Conservation (phyloP, 2,329 filamentous ascomycete genomes). For the Clarireedia hainanense region DNA sequence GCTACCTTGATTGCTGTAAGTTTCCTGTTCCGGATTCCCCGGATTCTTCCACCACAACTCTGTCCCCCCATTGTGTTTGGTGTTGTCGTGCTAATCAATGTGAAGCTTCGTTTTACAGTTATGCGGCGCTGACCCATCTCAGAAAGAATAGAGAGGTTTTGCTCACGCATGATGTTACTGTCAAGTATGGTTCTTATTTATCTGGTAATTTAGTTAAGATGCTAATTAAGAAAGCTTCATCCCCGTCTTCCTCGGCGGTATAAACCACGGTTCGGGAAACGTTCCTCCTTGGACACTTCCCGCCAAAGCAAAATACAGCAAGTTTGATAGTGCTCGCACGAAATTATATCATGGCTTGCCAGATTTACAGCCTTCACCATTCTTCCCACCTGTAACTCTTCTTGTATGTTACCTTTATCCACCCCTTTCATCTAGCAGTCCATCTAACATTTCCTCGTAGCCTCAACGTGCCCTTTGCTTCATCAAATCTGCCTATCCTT, state of each 20-base stretch:
- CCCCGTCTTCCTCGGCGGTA: conserved; percentile 63
- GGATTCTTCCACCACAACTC: neutral
- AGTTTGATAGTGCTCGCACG: conserved; percentile 41
- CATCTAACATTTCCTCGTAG: conserved; percentile 28
- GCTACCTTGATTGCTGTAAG: conserved; percentile 60
- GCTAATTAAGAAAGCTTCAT: conserved; percentile 44
- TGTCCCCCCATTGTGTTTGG: neutral
- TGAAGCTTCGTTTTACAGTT: conserved; percentile 58
- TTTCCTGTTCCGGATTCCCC: neutral
- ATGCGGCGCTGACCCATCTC: conserved; percentile 49
- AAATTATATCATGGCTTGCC: conserved; percentile 41
- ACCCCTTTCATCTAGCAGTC: conserved; percentile 17
- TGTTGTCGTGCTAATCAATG: neutral
- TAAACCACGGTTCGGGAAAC: conserved; percentile 55
- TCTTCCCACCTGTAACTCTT: conserved; percentile 48
- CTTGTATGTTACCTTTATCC: conserved; percentile 34
- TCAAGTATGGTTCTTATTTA: conserved; percentile 49
- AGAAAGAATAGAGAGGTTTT: conserved; percentile 47
- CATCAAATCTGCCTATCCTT: conserved; percentile 51
- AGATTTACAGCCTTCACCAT: conserved; percentile 35
- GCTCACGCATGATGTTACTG: conserved; percentile 48
- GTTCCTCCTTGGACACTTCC: conserved; percentile 65
- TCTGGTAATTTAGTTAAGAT: neutral
- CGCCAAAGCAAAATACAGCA: conserved; percentile 55
- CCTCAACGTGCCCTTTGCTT: conserved; percentile 60